Conservation (phyloP, 257 asterid genomes). For the Linderniella brevidens region DNA sequence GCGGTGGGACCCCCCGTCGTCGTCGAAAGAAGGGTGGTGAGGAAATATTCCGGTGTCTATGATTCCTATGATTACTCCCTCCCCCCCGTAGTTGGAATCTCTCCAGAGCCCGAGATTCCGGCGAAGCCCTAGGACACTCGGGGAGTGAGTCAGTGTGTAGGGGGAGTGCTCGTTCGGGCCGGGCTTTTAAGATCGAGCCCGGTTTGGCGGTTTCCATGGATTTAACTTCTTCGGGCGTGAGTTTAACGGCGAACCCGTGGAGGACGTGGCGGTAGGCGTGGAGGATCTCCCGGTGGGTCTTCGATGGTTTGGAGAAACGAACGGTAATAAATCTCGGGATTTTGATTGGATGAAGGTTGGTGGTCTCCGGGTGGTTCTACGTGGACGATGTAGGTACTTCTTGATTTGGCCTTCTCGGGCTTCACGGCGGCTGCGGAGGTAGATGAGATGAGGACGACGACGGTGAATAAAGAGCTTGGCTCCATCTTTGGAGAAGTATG, state of each 20-base stretch:
- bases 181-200: conserved; percentile 4
- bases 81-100: conserved; percentile 11
- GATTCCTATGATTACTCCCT: conserved; percentile 17
- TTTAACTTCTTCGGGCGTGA: conserved; percentile 15
- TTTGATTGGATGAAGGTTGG: too few relatives aligned
- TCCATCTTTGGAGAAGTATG: too few relatives aligned
- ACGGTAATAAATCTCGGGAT: too few relatives aligned
- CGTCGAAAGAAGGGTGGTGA: conserved; percentile 14
- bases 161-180: neutral
- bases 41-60: conserved; percentile 12
- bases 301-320: too few relatives aligned
- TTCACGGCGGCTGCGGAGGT: too few relatives aligned
- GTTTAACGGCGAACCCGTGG: conserved; percentile 19
- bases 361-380: too few relatives aligned
- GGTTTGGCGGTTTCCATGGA: conserved; percentile 2
- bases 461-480: too few relatives aligned
- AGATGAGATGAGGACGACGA: too few relatives aligned
- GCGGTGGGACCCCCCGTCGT: conserved; percentile 13
- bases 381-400: too few relatives aligned
- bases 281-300: neutral
- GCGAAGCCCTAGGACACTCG: conserved; percentile 20
- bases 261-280: conserved; percentile 13
- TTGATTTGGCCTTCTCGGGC: too few relatives aligned
- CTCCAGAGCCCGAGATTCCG: conserved; percentile 13
- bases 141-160: conserved; percentile 13